A percentile compares a stretch with the other conserved stretches of the same genome.
phyloP scores from a whole-genome alignment of 371 early-diverging fungal species.

The Conidiobolus incongruus region DNA sequence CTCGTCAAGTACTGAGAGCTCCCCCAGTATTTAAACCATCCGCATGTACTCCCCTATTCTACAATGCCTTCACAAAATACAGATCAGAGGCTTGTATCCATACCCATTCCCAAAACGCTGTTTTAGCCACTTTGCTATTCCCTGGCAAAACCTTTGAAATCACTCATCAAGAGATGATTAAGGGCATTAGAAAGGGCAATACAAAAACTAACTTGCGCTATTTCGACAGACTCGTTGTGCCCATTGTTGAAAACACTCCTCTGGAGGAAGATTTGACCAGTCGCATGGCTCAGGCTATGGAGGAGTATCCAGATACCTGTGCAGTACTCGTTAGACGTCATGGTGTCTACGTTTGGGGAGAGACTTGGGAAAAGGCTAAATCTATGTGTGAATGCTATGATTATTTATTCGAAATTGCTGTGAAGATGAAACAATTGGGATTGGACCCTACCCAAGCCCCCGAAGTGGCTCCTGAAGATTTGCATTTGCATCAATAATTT shows the following conservation, averaged over 20 bases:
- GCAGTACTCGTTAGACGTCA: slow-evolving; percentile 86
- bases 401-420: slow-evolving; percentile 88
- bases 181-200: slow-evolving; percentile 76
- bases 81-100: slow-evolving; percentile 89
- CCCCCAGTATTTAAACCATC: slow-evolving; percentile 50
- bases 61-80: slow-evolving; percentile 73
- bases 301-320: slow-evolving; percentile 72
- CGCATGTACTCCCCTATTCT: slow-evolving; percentile 90
- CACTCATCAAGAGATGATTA: slow-evolving; percentile 96
- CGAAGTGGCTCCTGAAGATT: slow-evolving; percentile 6
- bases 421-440: slow-evolving; percentile 70
- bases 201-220: slow-evolving; percentile 32
- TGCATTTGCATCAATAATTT: slow-evolving; percentile 1
- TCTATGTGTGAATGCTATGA: slow-evolving; percentile 97
- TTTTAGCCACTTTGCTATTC: slow-evolving; percentile 72
- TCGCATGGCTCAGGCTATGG: slow-evolving; percentile 83
- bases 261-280: slow-evolving; percentile 82
- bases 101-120: slow-evolving; percentile 88
- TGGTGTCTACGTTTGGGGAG: slow-evolving; percentile 87
- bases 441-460: slow-evolving; percentile 44
- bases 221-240: slow-evolving; percentile 73
- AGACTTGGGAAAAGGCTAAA: slow-evolving; percentile 90
- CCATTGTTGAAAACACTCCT: slow-evolving; percentile 91
- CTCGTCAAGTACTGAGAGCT: slow-evolving; percentile 33
- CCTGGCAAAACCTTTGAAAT: slow-evolving; percentile 49